These are phyloP conservation scores for Picea abies DNA, from an alignment of 83 land plant genomes.

Conservation along the genomic window DNA sequence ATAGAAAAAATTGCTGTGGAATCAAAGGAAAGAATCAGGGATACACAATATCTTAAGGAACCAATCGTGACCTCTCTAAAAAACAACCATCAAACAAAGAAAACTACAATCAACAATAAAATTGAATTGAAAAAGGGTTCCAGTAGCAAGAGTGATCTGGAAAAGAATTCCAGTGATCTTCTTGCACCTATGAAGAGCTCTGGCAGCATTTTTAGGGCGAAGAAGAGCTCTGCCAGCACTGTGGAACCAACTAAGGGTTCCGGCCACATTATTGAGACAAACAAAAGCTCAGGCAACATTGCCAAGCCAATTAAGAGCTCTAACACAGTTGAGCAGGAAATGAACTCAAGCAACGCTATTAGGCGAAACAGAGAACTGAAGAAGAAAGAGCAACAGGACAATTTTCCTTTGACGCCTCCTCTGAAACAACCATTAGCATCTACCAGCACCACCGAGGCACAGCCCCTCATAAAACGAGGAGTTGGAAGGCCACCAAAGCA, in stretches of 20 bases:
- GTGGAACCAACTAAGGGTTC: background rate
- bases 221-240: background rate
- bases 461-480: background rate
- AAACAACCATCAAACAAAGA: background rate
- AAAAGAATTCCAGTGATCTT: background rate
- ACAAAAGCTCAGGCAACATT: background rate
- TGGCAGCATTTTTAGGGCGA: background rate
- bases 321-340: background rate
- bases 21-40: background rate
- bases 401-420: background rate
- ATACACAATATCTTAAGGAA: background rate
- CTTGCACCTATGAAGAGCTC: background rate
- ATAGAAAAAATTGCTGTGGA: background rate
- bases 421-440: background rate
- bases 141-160: background rate
- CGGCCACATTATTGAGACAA: background rate
- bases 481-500: constrained; percentile 9
- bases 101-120: background rate
- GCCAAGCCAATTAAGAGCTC: background rate
- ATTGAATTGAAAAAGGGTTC: background rate
- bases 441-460: background rate
- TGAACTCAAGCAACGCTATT: background rate
- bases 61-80: background rate
- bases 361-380: background rate
- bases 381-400: background rate